Base-by-base conservation (phyloP, 768 basidiomycete species). In the Rhodotorula sphaerocarpa region DNA sequence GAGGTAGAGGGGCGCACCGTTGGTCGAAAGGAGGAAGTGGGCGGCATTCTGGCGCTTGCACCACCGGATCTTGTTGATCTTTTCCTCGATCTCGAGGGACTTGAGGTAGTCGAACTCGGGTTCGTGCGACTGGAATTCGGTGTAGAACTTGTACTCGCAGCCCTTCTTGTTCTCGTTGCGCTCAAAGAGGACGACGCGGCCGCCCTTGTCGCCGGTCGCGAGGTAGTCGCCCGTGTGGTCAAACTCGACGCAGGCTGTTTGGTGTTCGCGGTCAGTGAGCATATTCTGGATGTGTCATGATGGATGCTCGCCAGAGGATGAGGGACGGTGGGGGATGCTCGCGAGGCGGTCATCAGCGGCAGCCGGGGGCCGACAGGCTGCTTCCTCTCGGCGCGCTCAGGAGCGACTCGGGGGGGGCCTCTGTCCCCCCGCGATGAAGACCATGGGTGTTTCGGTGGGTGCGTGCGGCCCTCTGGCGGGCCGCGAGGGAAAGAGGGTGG, bases 31-130 rank as follows among this genome's bases (percentile, higher is more conserved):
- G 59, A 99, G 78, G 77, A 99, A 97, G 77, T 99, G 95, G 48
- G 95, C 92, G 50, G 88, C 82, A 75, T 97, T 97, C 79, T 95
- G 91, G 69, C 95, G 83, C 80, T 86, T 91, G 81, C 92, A 96
- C 95, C 95, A 99, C 76, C 91, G 90, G 83, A 99, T 99, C 84
- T 95, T 89, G 81, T 99, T 99, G 81, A 99, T 99, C 86, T 99
- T 99, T 82, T 99, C 95, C 78, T 99, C 95, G 77, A 99, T 99
- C 82, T 99, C 95, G 71, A 99, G 81, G 28, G 90, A 95, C 81
- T 99, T 99, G 74, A 99, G 85, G 77, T 99, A 99, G 79, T 99
- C 95, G 76, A 99, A 99, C 76, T 99, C 95, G 58, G 95, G 95
- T 76, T 99, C 95, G 76, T 99, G 95, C 50, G 90, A 92, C 81